phyloP scores from a whole-genome alignment of 2,329 filamentous ascomycete species.

The Verticillium nonalfalfae region DNA sequence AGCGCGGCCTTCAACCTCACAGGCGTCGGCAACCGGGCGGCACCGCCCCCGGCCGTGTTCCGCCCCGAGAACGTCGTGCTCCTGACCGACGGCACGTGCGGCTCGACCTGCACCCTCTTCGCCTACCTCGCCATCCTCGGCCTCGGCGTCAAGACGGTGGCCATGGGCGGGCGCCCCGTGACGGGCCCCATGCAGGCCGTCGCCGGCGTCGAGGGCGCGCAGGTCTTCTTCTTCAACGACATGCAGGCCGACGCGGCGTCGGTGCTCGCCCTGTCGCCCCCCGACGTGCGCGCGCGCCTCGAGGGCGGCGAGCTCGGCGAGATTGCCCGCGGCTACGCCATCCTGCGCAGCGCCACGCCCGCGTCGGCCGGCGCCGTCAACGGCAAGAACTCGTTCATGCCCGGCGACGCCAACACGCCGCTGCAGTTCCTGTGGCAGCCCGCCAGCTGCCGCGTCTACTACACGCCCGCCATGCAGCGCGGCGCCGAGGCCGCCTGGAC shows the following conservation, averaged over 20 bases:
- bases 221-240: slow-evolving; percentile 23
- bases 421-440: slow-evolving; percentile 39
- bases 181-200: slow-evolving; percentile 40
- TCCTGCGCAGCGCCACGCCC: slow-evolving; percentile 17
- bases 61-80: slow-evolving; percentile 44
- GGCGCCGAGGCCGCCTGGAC: slow-evolving; percentile 34
- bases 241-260: slow-evolving; percentile 19
- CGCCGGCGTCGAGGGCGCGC: slow-evolving; percentile 39
- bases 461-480: slow-evolving; percentile 33
- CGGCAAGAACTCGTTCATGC: slow-evolving; percentile 27
- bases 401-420: slow-evolving; percentile 24
- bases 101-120: slow-evolving; percentile 49
- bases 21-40: slow-evolving; percentile 30
- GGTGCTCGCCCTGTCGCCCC: slow-evolving; percentile 15
- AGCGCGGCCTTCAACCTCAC: slow-evolving; percentile 31
- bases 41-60: slow-evolving; percentile 39
- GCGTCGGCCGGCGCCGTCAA: slow-evolving; percentile 20
- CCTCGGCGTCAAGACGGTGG: slow-evolving; percentile 39
- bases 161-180: slow-evolving; percentile 37
- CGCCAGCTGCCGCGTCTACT: slow-evolving; percentile 40
- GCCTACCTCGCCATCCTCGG: slow-evolving; percentile 45
- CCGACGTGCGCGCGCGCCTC: slow-evolving; percentile 11
- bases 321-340: slow-evolving; percentile 25
- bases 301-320: slow-evolving; percentile 17
- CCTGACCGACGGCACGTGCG: slow-evolving; percentile 48